Conservation (phyloP, 495 filamentous ascomycete genomes). For the Xeromyces bisporus region DNA sequence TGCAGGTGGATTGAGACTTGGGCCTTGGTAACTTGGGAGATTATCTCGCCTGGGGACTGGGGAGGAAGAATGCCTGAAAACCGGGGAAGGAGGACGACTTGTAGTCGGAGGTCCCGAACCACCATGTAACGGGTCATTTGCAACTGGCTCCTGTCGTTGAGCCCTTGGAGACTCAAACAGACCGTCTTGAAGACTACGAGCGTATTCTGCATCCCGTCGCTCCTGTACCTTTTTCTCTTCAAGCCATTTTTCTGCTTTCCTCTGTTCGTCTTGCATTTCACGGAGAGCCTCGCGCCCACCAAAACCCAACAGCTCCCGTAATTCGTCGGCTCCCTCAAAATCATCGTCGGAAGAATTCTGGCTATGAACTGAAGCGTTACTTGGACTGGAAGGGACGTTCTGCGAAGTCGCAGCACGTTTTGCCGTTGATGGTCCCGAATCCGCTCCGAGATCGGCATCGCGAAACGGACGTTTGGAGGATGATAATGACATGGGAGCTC, state of each 20-base stretch:
- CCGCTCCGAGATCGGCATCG: not conserved
- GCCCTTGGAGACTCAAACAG: constrained; percentile 4
- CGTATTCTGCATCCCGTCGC: constrained; percentile 32
- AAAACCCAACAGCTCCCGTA: constrained; percentile 12
- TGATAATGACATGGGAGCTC: not conserved
- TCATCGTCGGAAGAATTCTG: not conserved
- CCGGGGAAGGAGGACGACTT: not conserved
- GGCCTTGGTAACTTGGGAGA: too few species aligned
- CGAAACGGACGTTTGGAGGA: constrained; percentile 2
- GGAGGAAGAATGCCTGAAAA: too few species aligned
- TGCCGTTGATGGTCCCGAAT: not conserved
- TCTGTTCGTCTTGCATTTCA: constrained; percentile 22
- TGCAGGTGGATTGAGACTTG: not conserved
- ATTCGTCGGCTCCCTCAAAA: constrained; percentile 3
- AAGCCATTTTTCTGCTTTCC: constrained; percentile 17
- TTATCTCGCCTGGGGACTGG: too few species aligned
- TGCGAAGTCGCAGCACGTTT: not conserved
- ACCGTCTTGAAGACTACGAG: constrained; percentile 21
- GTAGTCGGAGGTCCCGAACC: not conserved
- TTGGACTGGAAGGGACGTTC: not conserved
- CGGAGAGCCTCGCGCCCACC: constrained; percentile 14
- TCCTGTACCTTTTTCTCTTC: constrained; percentile 20
- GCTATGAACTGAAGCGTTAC: not conserved
- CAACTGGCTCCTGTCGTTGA: constrained; percentile 3
- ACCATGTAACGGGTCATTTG: constrained; percentile 3